These are phyloP conservation scores for Eimeria zaria DNA, from an alignment of 169 alveolate genomes.

Conservation along the genomic window DNA sequence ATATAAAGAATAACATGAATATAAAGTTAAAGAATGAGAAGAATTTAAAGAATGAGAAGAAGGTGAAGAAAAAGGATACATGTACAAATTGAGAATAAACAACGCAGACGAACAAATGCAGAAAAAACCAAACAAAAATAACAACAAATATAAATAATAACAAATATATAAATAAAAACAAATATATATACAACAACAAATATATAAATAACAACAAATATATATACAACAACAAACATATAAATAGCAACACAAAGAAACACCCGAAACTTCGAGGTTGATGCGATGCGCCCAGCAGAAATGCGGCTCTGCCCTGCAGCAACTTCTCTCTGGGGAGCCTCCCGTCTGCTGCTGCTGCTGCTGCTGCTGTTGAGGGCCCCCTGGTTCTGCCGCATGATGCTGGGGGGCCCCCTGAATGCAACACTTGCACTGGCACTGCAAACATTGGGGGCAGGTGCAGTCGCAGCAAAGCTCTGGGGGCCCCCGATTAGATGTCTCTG, in stretches of 20 bases:
- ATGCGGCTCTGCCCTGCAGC: slow-evolving; percentile 9
- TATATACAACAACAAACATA: too few species aligned
- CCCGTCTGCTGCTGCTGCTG: background rate
- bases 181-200: too few species aligned
- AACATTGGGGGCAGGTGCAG: slow-evolving; percentile 47
- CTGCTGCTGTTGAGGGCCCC: background rate
- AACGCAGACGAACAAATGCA: too few species aligned
- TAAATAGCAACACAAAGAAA: background rate
- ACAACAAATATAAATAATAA: too few species aligned
- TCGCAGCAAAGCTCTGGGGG: slow-evolving; percentile 33
- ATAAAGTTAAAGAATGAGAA: too few species aligned
- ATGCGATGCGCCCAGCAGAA: slow-evolving; percentile 8
- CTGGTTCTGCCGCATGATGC: background rate
- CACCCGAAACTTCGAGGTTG: background rate
- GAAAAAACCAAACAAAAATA: too few species aligned
- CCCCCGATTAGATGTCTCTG: background rate
- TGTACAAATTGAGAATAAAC: too few species aligned
- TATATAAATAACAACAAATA: too few species aligned
- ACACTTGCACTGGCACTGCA: slow-evolving; percentile 12
- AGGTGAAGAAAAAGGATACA: too few species aligned
- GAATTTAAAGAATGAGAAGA: too few species aligned
- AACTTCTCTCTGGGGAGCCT: background rate
- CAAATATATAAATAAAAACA: too few species aligned
- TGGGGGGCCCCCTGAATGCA: slow-evolving; percentile 31
- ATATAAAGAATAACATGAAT: too few species aligned